These are phyloP conservation scores for Rhododendron vialii DNA, from an alignment of 148 eudicot species.

Conservation along the genomic window DNA sequence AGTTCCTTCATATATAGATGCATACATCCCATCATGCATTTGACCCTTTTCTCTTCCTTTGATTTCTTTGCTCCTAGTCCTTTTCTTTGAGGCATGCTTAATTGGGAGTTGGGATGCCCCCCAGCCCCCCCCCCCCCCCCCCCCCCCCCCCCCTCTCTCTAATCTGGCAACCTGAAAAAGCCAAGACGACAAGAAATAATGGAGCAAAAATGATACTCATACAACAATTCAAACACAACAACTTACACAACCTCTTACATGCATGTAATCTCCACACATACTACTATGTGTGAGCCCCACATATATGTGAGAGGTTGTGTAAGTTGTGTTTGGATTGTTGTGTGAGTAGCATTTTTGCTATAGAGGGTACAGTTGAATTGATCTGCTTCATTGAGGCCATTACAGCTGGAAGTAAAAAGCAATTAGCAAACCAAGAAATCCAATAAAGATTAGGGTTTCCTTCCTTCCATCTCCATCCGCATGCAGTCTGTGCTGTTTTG, in stretches of 20 bases:
- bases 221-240: too few relatives aligned
- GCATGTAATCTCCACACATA: too few relatives aligned
- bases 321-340: too few relatives aligned
- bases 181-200: neutral
- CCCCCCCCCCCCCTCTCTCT: neutral
- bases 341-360: too few relatives aligned
- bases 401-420: neutral
- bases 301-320: too few relatives aligned
- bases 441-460: neutral
- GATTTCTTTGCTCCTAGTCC: neutral
- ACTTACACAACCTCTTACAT: too few relatives aligned
- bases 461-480: neutral
- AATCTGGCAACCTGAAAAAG: neutral
- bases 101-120: neutral
- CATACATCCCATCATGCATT: too few relatives aligned
- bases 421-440: neutral
- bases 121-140: too few relatives aligned
- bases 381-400: neutral
- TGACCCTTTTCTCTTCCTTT: neutral
- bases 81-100: neutral
- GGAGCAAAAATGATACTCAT: too few relatives aligned
- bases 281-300: too few relatives aligned
- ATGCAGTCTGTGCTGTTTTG: neutral
- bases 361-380: neutral
- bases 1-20: too few relatives aligned